phyloP scores from a whole-genome alignment of 2,329 filamentous ascomycete genomes.

The Albophoma yamanashiensis region DNA sequence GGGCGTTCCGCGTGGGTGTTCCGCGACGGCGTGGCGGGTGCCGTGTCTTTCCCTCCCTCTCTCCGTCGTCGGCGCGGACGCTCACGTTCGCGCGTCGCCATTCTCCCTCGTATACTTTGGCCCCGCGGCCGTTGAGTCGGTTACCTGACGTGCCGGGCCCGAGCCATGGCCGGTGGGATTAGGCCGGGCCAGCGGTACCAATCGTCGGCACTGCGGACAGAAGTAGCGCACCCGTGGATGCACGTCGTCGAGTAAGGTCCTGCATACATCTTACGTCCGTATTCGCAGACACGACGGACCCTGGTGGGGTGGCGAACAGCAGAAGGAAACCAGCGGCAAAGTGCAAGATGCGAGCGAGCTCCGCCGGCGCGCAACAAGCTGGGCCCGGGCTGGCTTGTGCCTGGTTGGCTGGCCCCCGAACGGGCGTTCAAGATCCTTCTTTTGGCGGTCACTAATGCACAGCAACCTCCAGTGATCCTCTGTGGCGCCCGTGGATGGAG shows the following conservation, averaged over 20 bases:
- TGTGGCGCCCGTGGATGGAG: not conserved
- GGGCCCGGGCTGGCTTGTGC: not conserved
- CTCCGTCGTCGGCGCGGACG: too few species aligned
- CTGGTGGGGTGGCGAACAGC: constrained; percentile 6
- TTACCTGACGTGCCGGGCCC: not conserved
- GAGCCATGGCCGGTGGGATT: not conserved
- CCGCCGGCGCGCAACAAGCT: not conserved
- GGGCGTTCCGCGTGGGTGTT: not conserved
- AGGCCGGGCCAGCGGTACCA: not conserved
- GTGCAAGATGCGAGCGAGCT: not conserved
- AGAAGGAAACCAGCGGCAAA: constrained; percentile 1
- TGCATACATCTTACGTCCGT: not conserved
- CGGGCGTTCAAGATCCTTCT: constrained; percentile 19
- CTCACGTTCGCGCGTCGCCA: too few species aligned
- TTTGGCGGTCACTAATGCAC: constrained; percentile 23
- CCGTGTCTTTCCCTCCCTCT: not conserved
- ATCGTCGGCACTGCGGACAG: not conserved
- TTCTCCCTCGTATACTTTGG: not conserved
- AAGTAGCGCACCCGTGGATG: not conserved
- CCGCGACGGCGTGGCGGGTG: not conserved
- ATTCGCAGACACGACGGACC: not conserved
- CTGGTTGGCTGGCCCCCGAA: constrained; percentile 16
- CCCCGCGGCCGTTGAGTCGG: not conserved
- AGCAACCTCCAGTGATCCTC: constrained; percentile 3
- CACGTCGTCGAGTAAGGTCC: not conserved